Evolutionary conservation across 306 rosid species (phyloP).

Genomic region (Glycine soja): DNA sequence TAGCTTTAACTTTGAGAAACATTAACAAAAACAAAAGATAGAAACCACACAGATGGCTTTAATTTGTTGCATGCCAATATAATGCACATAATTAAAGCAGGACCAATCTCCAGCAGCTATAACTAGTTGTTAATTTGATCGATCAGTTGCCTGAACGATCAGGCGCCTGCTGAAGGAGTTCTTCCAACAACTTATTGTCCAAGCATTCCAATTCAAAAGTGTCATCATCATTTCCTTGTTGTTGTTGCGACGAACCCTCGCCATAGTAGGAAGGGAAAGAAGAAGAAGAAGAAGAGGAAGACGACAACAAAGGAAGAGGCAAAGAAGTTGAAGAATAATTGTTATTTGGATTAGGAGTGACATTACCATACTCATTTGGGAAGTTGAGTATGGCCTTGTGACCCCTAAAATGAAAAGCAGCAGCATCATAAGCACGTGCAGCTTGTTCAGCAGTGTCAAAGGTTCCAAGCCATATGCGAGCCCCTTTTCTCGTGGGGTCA

Average conservation of each 20-base stretch:
- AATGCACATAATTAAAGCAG: background rate
- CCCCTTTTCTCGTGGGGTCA: conserved; percentile 84
- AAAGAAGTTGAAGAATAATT: conserved; percentile 11
- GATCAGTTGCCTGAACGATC: background rate
- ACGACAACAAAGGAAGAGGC: conserved; percentile 26
- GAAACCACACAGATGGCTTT: background rate
- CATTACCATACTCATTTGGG: conserved; percentile 64
- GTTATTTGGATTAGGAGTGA: conserved; percentile 43
- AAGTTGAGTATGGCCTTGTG: conserved; percentile 86
- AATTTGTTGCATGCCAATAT: background rate
- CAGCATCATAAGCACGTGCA: conserved; percentile 89
- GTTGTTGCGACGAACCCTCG: conserved; percentile 9
- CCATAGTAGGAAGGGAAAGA: conserved; percentile 33
- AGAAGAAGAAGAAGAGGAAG: background rate
- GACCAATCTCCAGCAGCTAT: background rate
- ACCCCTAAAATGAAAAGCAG: conserved; percentile 84
- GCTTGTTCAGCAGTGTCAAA: conserved; percentile 87
- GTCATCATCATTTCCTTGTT: background rate
- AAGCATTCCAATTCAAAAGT: conserved; percentile 67
- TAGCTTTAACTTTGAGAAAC: background rate
- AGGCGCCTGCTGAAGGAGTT: conserved; percentile 51
- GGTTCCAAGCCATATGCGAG: conserved; percentile 86
- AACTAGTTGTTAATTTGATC: too few relatives aligned
- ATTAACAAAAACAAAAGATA: background rate
- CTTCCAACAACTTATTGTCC: conserved; percentile 69